Evolutionary conservation across 345 rosid species (phyloP), one percentile per base, ranked within the genome.

Genomic region (Rhizophora mangle): DNA sequence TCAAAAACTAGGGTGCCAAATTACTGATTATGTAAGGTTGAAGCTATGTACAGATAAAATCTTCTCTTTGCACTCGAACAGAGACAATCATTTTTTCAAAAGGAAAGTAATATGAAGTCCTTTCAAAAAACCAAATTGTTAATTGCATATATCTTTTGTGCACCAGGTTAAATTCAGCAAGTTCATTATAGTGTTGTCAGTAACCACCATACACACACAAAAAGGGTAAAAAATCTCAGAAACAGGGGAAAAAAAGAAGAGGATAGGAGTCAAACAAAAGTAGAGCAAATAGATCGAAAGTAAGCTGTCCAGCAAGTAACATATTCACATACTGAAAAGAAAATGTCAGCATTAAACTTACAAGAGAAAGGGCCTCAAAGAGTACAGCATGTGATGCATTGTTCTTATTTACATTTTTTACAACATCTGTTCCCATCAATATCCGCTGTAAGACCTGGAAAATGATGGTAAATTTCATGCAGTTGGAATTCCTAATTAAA

Each of bases 341-440:
- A 63, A 52, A 46, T 60, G 60, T 63, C 56, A 21, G 64, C 60
- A 37, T 39, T 43, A 65, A 71, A 83, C 95, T 88, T 84, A 96
- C 99, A 74, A 96, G 90, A 62, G 99, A 87, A 72, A 96, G 93
- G 67, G 99, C 98, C 84, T 92, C 99, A 85, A 96, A 96, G 63
- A 96, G 98, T 68, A 96, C 99, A 54, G 98, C 99, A 78, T 96
- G 99, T 10, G 99, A 91, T 22, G 98, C 99, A 79, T 96, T 96
- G 84, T 96, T 96, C 86, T 96, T 96, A 79, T 96, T 96, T 49
- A 96, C 98, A 69, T 96, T 96, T 83, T 96, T 96, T 55, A 96
- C 99, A 71, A 96, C 99, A 84, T 96, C 99, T 63, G 99, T 96
- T 74, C 98, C 99, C 99, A 96, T 90, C 62, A 96, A 80, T 81